Base-by-base conservation (phyloP, 208 protist genomes). In the Trypanosoma caninum region DNA sequence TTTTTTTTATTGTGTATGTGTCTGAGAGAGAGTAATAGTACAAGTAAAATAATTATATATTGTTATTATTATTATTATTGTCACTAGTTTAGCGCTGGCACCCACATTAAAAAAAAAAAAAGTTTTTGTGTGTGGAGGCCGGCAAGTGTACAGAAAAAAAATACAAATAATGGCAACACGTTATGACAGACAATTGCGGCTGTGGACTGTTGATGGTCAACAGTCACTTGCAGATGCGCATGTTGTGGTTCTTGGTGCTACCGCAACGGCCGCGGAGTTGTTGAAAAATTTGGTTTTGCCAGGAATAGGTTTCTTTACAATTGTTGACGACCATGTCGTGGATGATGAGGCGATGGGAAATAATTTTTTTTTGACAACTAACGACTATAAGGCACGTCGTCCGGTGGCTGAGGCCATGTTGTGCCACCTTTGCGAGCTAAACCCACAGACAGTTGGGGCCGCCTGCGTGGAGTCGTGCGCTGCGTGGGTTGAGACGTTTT, bases 251-350 rank as follows among this genome's bases (percentile, higher is more conserved):
- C 55, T 99, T 13, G 98, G 97, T 45, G 93, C 75, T 20, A 97
- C 82, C 27, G 87, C 85, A 5, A 75, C 82, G 3, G 93, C 91
- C n/a, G 83, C 82, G 25, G 97, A 98, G 57, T 83, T 87, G 2
- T 68, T 99, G 8, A 99, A 99, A 71, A 99, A 97, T 59, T 62
- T 99, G 3, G 76, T 99, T 20, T 74, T 99, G 13, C 86, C 97
- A 9, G 96, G 96, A 35, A 76, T 99, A 46, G 87, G 87, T 27
- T 46, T 64, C 20, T 93, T 98, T 52, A 98, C 95, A 0, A 66
- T 99, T 14, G 93, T 99, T 2, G 98, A 99, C 67, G 89, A 87
- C 45, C 50, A 65, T 10, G 47, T 72, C 6, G 89, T 98, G 2
- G 78, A 61, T 8, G 59, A 60, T 1, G 63, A 69, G 6, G 89